A percentile compares a stretch with the other conserved stretches of the same genome.
phyloP scores from a whole-genome alignment of 2,329 filamentous ascomycete species.

The Trichophyton equinum region DNA sequence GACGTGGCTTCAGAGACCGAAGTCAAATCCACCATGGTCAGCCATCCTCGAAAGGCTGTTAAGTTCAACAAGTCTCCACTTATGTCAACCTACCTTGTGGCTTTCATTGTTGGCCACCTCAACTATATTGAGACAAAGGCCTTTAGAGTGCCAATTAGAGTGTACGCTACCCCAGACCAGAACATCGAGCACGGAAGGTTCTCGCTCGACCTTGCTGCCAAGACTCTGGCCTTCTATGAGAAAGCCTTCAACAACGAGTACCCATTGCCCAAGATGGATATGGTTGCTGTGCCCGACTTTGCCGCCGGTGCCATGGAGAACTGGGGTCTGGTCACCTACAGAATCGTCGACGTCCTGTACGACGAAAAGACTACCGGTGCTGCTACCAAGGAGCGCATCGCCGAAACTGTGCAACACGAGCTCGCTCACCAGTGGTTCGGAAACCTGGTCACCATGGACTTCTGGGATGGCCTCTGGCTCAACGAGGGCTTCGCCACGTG shows the following conservation, averaged over 20 bases:
- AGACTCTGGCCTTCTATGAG: conserved; percentile 87
- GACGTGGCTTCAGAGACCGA: conserved; percentile 71
- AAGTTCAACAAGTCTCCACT: conserved; percentile 83
- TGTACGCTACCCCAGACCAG: conserved; percentile 84
- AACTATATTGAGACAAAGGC: conserved; percentile 85
- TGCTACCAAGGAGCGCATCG: conserved; percentile 79
- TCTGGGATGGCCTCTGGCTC: conserved; percentile 95
- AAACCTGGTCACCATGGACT: conserved; percentile 95
- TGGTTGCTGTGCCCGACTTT: conserved; percentile 93
- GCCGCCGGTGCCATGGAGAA: conserved; percentile 97
- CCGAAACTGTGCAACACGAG: conserved; percentile 93
- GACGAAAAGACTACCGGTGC: conserved; percentile 88
- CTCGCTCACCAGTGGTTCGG: conserved; percentile 97
- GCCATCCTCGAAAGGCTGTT: conserved; percentile 65
- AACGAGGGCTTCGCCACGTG: conserved; percentile 88
- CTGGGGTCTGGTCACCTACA: conserved; percentile 92
- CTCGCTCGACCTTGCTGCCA: conserved; percentile 77
- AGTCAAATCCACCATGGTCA: conserved; percentile 50
- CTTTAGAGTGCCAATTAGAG: conserved; percentile 82
- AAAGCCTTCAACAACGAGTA: conserved; percentile 82
- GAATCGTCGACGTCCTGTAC: conserved; percentile 77
- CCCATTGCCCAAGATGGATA: conserved; percentile 87
- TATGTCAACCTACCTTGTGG: conserved; percentile 93
- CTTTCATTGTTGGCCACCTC: conserved; percentile 87
- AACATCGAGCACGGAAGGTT: conserved; percentile 86